Percentiles rank a stretch among this genome's conserved stretches.
These are phyloP conservation scores for Pulveroboletus sp. DNA, from an alignment of 768 basidiomycete species.

Conservation along the genomic window DNA sequence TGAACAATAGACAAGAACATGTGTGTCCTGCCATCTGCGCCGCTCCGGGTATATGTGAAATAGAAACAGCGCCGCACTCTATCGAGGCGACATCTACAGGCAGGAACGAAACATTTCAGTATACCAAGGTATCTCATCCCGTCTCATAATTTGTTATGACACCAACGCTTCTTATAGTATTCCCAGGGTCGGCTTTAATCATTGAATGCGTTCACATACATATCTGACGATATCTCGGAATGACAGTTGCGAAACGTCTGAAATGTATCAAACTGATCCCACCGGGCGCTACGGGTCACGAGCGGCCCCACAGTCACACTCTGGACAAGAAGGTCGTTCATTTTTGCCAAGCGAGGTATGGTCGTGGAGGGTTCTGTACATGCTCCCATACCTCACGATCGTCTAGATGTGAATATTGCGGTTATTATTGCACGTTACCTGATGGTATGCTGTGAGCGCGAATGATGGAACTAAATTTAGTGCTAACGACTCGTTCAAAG, in stretches of 20 bases:
- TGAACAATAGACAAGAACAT: conserved; percentile 46
- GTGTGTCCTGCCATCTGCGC: conserved; percentile 40
- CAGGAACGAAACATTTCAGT: conserved; percentile 55
- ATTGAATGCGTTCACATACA: not conserved
- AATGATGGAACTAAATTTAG: fast-evolving
- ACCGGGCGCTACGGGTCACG: conserved; percentile 38
- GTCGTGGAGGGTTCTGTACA: not conserved
- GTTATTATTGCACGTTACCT: conserved; percentile 56
- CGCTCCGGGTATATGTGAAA: conserved; percentile 41
- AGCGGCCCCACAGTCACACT: conserved; percentile 43
- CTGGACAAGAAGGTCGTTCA: conserved; percentile 39
- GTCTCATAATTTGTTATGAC: not conserved
- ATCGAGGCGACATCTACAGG: conserved; percentile 61
- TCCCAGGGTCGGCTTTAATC: conserved; percentile 42
- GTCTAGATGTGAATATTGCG: conserved; percentile 48
- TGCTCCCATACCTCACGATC: not conserved
- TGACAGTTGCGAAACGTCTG: conserved; percentile 44
- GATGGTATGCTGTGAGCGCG: conserved; percentile 34
- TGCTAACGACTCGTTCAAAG: conserved; percentile 27
- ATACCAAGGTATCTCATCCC: not conserved
- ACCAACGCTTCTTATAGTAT: conserved; percentile 34
- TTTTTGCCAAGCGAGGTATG: conserved; percentile 48
- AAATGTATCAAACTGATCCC: conserved; percentile 48
- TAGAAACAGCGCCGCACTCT: conserved; percentile 53
- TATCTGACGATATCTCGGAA: not conserved